Conservation (phyloP, 345 rosid species). For the Lenwebbia sp. region DNA sequence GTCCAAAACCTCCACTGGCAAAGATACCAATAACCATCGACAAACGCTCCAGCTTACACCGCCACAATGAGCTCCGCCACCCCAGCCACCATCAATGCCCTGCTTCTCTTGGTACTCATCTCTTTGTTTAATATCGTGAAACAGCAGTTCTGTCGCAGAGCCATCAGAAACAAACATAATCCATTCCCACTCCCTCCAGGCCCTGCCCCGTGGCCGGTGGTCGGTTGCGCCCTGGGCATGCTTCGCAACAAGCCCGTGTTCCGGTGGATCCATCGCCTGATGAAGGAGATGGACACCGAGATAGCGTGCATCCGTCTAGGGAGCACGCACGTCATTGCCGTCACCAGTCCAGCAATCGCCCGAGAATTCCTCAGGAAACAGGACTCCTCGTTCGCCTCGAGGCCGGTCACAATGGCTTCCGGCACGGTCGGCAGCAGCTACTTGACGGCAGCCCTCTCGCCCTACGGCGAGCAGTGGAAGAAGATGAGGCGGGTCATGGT, state of each 20-base stretch:
- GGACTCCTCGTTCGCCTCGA: conserved; percentile 15
- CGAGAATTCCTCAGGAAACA: conserved; percentile 24
- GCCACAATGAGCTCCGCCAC: background rate
- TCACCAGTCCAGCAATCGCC: conserved; percentile 22
- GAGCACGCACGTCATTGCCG: conserved; percentile 7
- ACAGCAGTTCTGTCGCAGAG: background rate
- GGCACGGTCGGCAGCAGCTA: conserved; percentile 1
- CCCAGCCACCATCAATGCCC: background rate
- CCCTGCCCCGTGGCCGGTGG: background rate
- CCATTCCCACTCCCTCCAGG: background rate
- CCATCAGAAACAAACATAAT: background rate
- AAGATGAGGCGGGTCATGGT: conserved; percentile 34
- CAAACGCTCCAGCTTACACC: background rate
- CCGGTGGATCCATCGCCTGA: background rate
- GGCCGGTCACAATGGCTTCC: conserved; percentile 11
- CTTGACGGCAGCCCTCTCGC: conserved; percentile 6
- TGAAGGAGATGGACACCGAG: conserved; percentile 2
- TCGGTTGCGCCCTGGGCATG: background rate
- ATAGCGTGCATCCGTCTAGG: background rate
- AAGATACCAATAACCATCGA: background rate
- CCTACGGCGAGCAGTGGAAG: conserved; percentile 26
- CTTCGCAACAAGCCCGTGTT: background rate
- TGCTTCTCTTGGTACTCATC: background rate
- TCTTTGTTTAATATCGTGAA: background rate
- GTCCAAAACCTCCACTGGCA: background rate